Evolutionary conservation across 2,329 filamentous ascomycete genomes (phyloP), one percentile per base, ranked within the genome.

Genomic region (Curvularia sp.): DNA sequence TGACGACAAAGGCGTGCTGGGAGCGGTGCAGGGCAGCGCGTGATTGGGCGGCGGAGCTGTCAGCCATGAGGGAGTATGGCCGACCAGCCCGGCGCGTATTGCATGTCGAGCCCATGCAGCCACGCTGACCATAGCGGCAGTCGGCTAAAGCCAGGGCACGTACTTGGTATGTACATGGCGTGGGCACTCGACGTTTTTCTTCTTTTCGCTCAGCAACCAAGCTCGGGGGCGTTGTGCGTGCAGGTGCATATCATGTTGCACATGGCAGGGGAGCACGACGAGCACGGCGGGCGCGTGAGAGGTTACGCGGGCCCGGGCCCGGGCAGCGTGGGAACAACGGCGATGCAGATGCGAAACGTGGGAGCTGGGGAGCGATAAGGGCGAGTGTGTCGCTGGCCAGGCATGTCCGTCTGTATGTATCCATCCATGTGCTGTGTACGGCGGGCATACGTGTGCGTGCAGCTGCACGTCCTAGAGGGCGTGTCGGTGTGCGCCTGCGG

Each of bases 141-240:
- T 10, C 13, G 31, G 31, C 31, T 33, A 13, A 33, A 15, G 31
- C 10, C 10, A 72, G 72, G 72, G 69, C 74, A 65, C 70, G 18
- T 18, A 18, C 18, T 18, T 18, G 18, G 18, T 18, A 18, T 18
- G 18, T 18, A 74, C 7, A 73, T 74, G 66, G 68, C 73, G 72
- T 71, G 72, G 74, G 72, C 67, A 66, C 54, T 65, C 67, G 70
- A 74, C 71, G 72, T 74, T 75, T 58, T 49, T 66, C 6, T n/a
- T 38, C 12, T n/a, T n/a, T 4, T 38, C 12, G 3, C 22, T 44
- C 10, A 8, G 28, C 28, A 10, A 9, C 28, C 5, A 7, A 2
- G 5, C 9, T 31, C 28, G 5, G 28, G 28, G 28, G 5, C 7
- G 8, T 31, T 31, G 28, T 31, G 28, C 8, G 28, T 31, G 28